Evolutionary conservation across 179 eudicot species (phyloP).

Genomic region (Spinacia oleracea): DNA sequence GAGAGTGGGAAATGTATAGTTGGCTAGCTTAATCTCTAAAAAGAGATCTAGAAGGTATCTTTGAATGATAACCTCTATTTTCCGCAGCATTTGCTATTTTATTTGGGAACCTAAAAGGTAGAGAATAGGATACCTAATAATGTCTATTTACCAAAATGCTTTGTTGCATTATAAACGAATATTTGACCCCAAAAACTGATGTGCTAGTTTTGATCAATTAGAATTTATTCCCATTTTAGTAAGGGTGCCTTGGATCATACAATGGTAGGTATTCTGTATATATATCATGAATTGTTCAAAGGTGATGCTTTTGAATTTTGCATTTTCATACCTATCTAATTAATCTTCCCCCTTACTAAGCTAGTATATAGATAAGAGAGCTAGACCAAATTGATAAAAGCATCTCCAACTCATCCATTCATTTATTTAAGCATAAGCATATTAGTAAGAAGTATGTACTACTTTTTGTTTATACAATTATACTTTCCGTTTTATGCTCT

Average conservation of each 20-base stretch:
- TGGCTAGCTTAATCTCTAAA: not conserved
- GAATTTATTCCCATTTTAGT: conserved; percentile 16
- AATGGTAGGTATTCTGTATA: not conserved
- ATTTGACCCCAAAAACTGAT: not conserved
- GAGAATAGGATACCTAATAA: conserved; percentile 8
- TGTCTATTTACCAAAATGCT: not conserved
- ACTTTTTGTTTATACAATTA: too few species aligned
- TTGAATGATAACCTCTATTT: not conserved
- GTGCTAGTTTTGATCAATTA: not conserved
- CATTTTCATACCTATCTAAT: not conserved
- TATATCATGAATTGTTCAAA: not conserved
- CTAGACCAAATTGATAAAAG: not conserved
- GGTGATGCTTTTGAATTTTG: conserved; percentile 10
- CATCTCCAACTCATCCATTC: not conserved
- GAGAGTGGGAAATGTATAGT: not conserved
- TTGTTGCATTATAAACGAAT: not conserved
- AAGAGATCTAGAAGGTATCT: too few species aligned
- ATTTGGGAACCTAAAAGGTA: not conserved
- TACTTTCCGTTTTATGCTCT: too few species aligned
- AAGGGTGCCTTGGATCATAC: not conserved
- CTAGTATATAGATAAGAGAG: too few species aligned
- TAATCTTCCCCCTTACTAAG: not conserved
- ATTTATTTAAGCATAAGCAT: too few species aligned
- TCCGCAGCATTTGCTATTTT: not conserved
- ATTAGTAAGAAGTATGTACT: too few species aligned